Evolutionary conservation across 2,329 filamentous ascomycete genomes (phyloP), one percentile per base, ranked within the genome.

Genomic region (Aureobasidium subglaciale): DNA sequence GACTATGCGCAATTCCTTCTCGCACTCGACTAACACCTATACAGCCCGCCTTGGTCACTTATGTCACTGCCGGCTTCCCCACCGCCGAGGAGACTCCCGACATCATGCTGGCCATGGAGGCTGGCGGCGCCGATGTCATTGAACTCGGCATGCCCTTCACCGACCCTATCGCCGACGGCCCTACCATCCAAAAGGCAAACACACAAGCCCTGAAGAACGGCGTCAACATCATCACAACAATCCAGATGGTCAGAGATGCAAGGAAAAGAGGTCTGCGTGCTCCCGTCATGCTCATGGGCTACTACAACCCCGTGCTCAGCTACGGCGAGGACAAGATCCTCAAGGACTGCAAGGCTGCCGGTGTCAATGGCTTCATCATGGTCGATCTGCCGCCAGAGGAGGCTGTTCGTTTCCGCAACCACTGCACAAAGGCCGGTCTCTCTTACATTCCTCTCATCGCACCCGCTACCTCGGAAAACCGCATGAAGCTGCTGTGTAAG

Each of bases 361-460:
- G 91, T 24, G 84, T 95, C 69, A 96, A 96, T 73, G 92, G 93
- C 58, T 97, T 97, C 74, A 96, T 99, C 66, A 86, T 97, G 68
- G 92, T 96, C 56, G 92, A 99, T 69, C 74, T 99, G 65, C 92
- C 93, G 13, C 92, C 92, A 2, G 92, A 97, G 79, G 92, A 99
- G 78, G 92, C 93, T 60, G 81, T 96, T 52, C 86, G 88, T 57
- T 99, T 97, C 80, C 83, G 91, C 69, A 85, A 88, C 68, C 83
- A 87, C 64, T 96, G 91, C 76, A 84, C 81, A 58, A 85, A 78
- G 66, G 88, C 84, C 68, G 86, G 86, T 24, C 82, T 99, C 30
- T 96, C 91, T 5, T 99, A 97, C 69, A 88, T 99, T 13, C 93
- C 93, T n/a, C 79, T 99, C 53, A 96, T 99, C 64, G 92, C 93